Base-by-base conservation (phyloP, 1,284 basidiomycete genomes). In the Phylloporus gajari region DNA sequence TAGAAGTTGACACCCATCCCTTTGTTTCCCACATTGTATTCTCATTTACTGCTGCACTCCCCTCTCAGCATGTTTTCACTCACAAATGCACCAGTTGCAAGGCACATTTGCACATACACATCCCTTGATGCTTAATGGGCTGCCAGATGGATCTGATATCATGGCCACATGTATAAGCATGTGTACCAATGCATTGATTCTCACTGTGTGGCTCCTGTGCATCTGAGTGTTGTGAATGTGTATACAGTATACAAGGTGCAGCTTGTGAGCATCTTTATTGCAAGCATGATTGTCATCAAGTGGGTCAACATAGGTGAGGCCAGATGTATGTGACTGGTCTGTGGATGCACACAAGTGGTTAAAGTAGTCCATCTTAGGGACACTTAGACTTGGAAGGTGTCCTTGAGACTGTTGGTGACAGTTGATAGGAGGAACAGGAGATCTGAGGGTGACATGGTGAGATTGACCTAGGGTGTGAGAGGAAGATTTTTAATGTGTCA, bases 71-170 rank as follows among this genome's bases (percentile, higher is more conserved):
- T 88, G 0, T 93, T 95, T 76, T 91, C 93, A 15, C 81, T 95
- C 7, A 89, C 92, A n/a, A 93, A 94, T 74, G 90, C 92, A 21
- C 92, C 93, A 7, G 90, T 91, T 23, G 87, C 92, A 3, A 80
- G 94, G 95, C 75, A 94, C 92, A 0, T 94, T 93, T 1, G 91
- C 93, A 5, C 90, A 94, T 72, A 89, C 91, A 0, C 93, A 94
- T 83, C 92, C 92, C 0, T 84, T 93, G 27, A 88, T 89, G 1
- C 89, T 95, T 53, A 92, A 95, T 78, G 86, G 89, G 1, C 88
- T 92, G 8, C 88, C 94, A 4, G 93, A 93, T 5, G 93, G 93
- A 0, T 91, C 93, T 1, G 93, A 94, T 72, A 86, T 87, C 67
- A 93, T 94, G 91, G 90, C 91, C 8, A 85, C 88, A 32, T 91